Evolutionary conservation across 2,329 filamentous ascomycete species (phyloP).

Genomic region (Didymella lethalis): DNA sequence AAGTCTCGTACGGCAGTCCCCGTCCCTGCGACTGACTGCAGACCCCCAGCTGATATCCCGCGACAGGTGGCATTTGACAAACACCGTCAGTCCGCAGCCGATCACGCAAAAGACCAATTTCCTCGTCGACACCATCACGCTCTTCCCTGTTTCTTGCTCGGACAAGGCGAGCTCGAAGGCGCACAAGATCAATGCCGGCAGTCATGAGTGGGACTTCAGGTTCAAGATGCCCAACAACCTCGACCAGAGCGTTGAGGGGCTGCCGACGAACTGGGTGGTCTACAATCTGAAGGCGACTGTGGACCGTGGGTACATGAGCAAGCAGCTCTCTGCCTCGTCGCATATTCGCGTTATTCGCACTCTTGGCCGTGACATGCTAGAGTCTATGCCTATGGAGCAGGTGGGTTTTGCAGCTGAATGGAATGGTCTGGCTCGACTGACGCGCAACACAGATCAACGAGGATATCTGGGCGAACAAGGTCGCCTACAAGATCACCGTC

Average conservation of each 20-base stretch:
- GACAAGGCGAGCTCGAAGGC: slow-evolving; percentile 45
- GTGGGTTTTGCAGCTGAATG: background rate
- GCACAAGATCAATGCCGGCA: slow-evolving; percentile 60
- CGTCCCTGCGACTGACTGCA: background rate
- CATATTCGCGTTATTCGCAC: slow-evolving; percentile 60
- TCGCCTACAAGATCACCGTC: slow-evolving; percentile 92
- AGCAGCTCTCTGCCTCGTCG: slow-evolving; percentile 83
- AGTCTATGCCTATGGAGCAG: slow-evolving; percentile 55
- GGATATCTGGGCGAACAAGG: slow-evolving; percentile 97
- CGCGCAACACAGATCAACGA: slow-evolving; percentile 70
- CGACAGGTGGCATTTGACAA: slow-evolving; percentile 48
- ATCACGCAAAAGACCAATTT: slow-evolving; percentile 58
- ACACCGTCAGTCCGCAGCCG: slow-evolving; percentile 52
- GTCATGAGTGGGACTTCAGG: slow-evolving; percentile 60
- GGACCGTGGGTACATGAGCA: slow-evolving; percentile 83
- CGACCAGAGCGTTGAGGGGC: slow-evolving; percentile 89
- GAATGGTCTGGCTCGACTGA: background rate
- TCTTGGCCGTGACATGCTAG: slow-evolving; percentile 73
- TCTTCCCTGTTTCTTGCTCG: slow-evolving; percentile 53
- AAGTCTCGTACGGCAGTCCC: slow-evolving; percentile 53
- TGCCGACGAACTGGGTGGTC: slow-evolving; percentile 84
- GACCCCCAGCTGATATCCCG: slow-evolving; percentile 23
- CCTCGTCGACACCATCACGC: slow-evolving; percentile 54
- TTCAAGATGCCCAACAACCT: slow-evolving; percentile 57
- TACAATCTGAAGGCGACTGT: slow-evolving; percentile 93